Evolutionary conservation across 768 basidiomycete species (phyloP).

Genomic region (Pulveroboletus sp.): DNA sequence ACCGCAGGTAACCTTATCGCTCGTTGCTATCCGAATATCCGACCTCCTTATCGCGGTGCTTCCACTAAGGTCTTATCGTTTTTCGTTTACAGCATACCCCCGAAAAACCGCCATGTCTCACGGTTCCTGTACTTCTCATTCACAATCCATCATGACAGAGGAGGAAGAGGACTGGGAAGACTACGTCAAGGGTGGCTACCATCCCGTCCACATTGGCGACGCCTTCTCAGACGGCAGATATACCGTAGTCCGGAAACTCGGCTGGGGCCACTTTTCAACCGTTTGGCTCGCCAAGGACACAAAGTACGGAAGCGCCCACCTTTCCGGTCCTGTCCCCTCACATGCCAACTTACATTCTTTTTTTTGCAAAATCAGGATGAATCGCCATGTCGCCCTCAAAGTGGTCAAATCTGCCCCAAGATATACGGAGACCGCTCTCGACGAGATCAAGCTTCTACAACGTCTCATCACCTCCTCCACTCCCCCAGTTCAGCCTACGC

Average conservation of each 20-base stretch:
- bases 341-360: slow-evolving; percentile 8
- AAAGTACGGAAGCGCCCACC: slow-evolving; percentile 48
- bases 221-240: slow-evolving; percentile 84
- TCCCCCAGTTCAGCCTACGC: slow-evolving; percentile 45
- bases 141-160: slow-evolving; percentile 78
- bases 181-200: slow-evolving; percentile 77
- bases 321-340: background rate
- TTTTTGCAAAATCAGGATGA: slow-evolving; percentile 52
- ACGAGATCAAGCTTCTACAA: slow-evolving; percentile 97
- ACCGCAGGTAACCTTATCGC: slow-evolving; percentile 26
- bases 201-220: slow-evolving; percentile 94
- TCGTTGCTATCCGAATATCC: slow-evolving; percentile 18
- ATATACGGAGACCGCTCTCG: slow-evolving; percentile 96
- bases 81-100: slow-evolving; percentile 33
- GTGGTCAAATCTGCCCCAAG: slow-evolving; percentile 96
- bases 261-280: slow-evolving; percentile 93
- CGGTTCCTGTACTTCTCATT: slow-evolving; percentile 70
- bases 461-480: slow-evolving; percentile 84
- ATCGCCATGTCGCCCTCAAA: slow-evolving; percentile 97
- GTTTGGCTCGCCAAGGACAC: slow-evolving; percentile 85
- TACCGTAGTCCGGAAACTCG: slow-evolving; percentile 88
- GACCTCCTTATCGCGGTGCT: slow-evolving; percentile 29
- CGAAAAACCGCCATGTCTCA: slow-evolving; percentile 51
- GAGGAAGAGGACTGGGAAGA: slow-evolving; percentile 95
- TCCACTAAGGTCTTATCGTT: slow-evolving; percentile 28